Percentiles rank a stretch among this genome's conserved stretches.
These are phyloP conservation scores for Primulina eburnea DNA, from an alignment of 257 asterid genomes.

Conservation along the genomic window DNA sequence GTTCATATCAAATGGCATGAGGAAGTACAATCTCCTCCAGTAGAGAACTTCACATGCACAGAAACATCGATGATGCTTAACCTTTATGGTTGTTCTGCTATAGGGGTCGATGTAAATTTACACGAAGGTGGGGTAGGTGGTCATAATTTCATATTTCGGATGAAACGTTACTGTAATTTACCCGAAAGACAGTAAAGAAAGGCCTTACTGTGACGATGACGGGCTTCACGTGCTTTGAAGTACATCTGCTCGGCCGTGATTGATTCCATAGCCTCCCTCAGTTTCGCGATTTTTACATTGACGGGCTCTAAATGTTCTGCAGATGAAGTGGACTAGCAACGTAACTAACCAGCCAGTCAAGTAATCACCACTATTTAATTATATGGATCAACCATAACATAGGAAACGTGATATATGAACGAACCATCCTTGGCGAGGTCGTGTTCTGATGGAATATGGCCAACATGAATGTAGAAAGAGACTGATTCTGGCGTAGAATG, in stretches of 20 bases:
- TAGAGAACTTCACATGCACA: not conserved
- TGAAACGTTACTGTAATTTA: not conserved
- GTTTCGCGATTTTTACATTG: conserved; percentile 78
- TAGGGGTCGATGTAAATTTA: not conserved
- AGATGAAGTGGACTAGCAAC: not conserved
- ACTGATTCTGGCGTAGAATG: conserved; percentile 66
- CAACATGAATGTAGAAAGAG: conserved; percentile 81
- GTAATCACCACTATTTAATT: not conserved
- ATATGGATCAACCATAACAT: not conserved
- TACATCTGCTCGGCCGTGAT: conserved; percentile 81
- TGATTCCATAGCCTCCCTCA: conserved; percentile 76
- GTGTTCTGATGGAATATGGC: conserved; percentile 75
- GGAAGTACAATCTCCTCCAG: not conserved
- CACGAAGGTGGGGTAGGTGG: not conserved
- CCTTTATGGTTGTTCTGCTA: not conserved
- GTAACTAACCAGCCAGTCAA: conserved; percentile 2
- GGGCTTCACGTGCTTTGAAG: conserved; percentile 68
- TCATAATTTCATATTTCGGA: not conserved
- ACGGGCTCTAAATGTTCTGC: conserved; percentile 79
- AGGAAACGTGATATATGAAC: conserved; percentile 24
- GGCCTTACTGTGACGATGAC: conserved; percentile 78
- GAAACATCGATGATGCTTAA: not conserved
- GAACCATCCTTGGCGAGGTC: conserved; percentile 87
- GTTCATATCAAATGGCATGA: no score
- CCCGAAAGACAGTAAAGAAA: not conserved